Evolutionary conservation across 176 grass and related monocot species (phyloP).

Genomic region (Panicum miliaceum): DNA sequence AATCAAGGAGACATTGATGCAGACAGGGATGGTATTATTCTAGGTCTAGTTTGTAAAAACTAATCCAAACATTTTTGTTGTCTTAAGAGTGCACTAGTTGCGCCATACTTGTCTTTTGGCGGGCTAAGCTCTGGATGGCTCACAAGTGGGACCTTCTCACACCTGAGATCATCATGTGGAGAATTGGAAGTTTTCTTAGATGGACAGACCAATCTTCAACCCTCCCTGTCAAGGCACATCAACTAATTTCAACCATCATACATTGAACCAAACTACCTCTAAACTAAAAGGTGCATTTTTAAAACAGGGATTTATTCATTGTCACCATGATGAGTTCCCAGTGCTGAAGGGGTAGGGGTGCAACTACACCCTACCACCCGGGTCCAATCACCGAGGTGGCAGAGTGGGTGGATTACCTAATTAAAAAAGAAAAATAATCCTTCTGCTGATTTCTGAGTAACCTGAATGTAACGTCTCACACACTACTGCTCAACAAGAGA

Average conservation of each 20-base stretch:
- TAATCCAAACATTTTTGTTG: background rate
- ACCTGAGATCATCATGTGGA: slow-evolving; percentile 24
- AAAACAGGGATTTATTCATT: background rate
- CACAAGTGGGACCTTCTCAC: slow-evolving; percentile 1
- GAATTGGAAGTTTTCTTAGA: background rate
- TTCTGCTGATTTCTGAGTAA: background rate
- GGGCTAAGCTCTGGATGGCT: slow-evolving; percentile 7
- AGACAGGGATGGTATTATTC: background rate
- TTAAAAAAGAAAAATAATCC: background rate
- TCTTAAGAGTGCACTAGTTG: slow-evolving; percentile 27
- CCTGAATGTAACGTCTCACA: background rate
- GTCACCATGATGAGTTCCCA: background rate
- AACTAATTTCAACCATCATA: background rate
- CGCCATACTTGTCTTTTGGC: slow-evolving; percentile 22
- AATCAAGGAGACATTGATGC: slow-evolving; percentile 2
- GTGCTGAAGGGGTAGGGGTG: background rate
- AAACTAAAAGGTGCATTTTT: background rate
- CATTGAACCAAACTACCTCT: background rate
- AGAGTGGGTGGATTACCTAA: background rate
- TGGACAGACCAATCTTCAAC: background rate
- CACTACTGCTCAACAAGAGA: background rate
- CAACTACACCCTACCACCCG: background rate
- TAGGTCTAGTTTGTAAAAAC: slow-evolving; percentile 24
- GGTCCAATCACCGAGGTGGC: background rate
- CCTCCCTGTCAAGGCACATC: background rate